phyloP scores from a whole-genome alignment of 2,329 filamentous ascomycete genomes.

The Xylaria sp. region DNA sequence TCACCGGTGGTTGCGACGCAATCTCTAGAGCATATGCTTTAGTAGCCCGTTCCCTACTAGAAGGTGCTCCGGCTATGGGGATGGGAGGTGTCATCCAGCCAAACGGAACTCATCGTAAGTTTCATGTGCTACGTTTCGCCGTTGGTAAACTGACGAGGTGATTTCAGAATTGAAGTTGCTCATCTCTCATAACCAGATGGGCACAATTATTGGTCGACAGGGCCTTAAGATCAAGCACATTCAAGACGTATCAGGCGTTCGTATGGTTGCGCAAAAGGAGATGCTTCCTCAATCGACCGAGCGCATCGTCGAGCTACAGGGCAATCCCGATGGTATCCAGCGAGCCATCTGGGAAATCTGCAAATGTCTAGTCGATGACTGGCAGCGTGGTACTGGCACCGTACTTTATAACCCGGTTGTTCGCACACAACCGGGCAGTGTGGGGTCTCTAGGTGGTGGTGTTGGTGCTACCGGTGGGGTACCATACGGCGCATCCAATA shows the following conservation, averaged over 20 bases:
- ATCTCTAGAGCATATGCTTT: slow-evolving; percentile 93
- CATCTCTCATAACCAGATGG: slow-evolving; percentile 99
- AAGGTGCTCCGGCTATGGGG: slow-evolving; percentile 92
- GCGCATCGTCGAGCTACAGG: slow-evolving; percentile 96
- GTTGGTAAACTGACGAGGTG: slow-evolving; percentile 41
- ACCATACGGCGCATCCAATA: slow-evolving; percentile 56
- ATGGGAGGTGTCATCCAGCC: slow-evolving; percentile 91
- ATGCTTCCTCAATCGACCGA: slow-evolving; percentile 99
- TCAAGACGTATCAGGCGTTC: slow-evolving; percentile 93
- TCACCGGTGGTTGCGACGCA: slow-evolving; percentile 87
- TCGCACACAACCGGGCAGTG: slow-evolving; percentile 76
- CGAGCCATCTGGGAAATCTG: slow-evolving; percentile 98
- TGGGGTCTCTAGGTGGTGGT: slow-evolving; percentile 50
- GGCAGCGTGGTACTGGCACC: slow-evolving; percentile 95
- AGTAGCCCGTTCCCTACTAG: slow-evolving; percentile 88
- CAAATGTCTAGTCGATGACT: slow-evolving; percentile 97
- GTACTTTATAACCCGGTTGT: slow-evolving; percentile 98
- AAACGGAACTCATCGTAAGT: slow-evolving; percentile 93
- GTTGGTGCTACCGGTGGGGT: slow-evolving; percentile 53
- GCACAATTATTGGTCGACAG: slow-evolving; percentile 96
- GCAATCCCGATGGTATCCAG: slow-evolving; percentile 93
- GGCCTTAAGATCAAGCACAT: slow-evolving; percentile 99
- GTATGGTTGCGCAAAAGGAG: slow-evolving; percentile 99
- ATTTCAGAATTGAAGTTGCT: slow-evolving; percentile 88
- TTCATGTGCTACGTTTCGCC: slow-evolving; percentile 27